These are phyloP conservation scores for Hypoxylon fuscum DNA, from an alignment of 495 filamentous ascomycete genomes.

Conservation along the genomic window DNA sequence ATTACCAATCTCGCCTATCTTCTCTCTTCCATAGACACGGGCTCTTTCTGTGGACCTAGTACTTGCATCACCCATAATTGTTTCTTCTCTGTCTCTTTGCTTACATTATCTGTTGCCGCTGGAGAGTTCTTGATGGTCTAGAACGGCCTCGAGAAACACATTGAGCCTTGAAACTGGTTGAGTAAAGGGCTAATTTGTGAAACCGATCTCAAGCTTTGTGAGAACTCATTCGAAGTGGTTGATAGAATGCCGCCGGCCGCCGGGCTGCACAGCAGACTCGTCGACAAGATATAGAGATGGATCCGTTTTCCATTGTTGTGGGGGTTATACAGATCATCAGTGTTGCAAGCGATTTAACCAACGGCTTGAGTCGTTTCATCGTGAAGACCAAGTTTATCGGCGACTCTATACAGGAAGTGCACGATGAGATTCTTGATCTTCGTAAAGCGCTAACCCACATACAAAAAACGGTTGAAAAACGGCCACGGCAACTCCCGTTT, in stretches of 20 bases:
- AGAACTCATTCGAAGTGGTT: neutral
- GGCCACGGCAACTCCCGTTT: conserved; percentile 26
- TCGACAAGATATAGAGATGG: conserved; percentile 23
- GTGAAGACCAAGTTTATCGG: conserved; percentile 19
- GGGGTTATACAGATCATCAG: conserved; percentile 21
- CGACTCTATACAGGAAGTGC: conserved; percentile 28
- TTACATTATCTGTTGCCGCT: too few relatives aligned
- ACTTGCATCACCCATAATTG: too few relatives aligned
- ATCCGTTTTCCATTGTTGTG: conserved; percentile 19
- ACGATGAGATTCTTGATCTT: conserved; percentile 31
- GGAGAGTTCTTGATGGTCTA: too few relatives aligned
- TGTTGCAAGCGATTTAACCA: conserved; percentile 14
- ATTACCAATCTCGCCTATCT: too few relatives aligned
- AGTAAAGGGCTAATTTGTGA: too few relatives aligned
- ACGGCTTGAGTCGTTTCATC: conserved; percentile 29
- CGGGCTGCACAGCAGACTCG: neutral
- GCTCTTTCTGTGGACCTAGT: too few relatives aligned
- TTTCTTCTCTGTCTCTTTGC: too few relatives aligned
- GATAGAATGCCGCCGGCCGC: conserved; percentile 11
- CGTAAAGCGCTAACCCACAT: conserved; percentile 15
- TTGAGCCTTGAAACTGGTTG: neutral
- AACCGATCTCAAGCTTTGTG: too few relatives aligned
- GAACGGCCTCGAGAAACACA: neutral
- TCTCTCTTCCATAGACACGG: too few relatives aligned
- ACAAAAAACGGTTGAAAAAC: conserved; percentile 14